Evolutionary conservation across 164 flowering plant species (phyloP).

Genomic region (Annona cherimola): DNA sequence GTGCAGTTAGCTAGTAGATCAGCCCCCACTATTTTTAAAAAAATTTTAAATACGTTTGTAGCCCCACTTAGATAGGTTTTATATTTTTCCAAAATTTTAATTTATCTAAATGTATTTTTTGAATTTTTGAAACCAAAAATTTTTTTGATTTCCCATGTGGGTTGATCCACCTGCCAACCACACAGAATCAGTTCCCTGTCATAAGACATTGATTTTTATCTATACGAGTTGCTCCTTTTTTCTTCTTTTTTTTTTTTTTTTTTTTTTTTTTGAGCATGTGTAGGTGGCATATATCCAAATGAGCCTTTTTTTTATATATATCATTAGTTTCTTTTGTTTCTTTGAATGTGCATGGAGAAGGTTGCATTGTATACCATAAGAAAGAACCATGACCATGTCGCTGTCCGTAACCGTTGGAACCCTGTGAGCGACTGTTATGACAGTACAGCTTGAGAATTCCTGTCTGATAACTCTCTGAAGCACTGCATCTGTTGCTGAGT

Average conservation of each 20-base stretch:
- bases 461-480: conserved; percentile 63
- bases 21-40: no score
- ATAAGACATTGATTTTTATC: neutral
- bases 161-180: neutral
- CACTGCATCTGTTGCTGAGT: conserved; percentile 71
- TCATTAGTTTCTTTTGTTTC: neutral
- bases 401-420: conserved; percentile 85
- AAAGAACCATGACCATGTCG: conserved; percentile 88
- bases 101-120: no score
- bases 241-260: neutral
- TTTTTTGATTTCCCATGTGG: neutral
- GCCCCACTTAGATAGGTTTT: no score
- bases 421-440: conserved; percentile 78
- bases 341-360: neutral
- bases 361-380: conserved; percentile 46
- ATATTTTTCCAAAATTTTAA: no score
- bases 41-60: no score
- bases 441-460: conserved; percentile 66
- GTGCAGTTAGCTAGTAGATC: no score
- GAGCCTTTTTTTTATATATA: neutral
- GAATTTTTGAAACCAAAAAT: no score
- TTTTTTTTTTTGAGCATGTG: neutral
- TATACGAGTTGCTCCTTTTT: neutral
- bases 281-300: neutral
- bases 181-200: neutral